Evolutionary conservation across 768 basidiomycete genomes (phyloP), one percentile per base, ranked within the genome.

Genomic region (Holtermannia corniformis): DNA sequence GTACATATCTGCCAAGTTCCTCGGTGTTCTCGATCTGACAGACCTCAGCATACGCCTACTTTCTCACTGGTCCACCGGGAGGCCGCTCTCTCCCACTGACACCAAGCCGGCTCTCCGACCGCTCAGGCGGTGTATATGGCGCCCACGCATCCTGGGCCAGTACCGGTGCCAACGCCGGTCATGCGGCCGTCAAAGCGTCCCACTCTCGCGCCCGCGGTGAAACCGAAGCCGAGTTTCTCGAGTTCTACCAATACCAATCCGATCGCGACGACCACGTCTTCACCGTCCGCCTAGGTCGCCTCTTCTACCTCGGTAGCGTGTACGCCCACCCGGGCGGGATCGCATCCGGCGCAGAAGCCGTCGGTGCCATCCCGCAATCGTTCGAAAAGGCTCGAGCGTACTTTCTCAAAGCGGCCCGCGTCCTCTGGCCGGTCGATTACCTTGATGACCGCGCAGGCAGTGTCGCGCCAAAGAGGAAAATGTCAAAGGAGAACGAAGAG

Each of bases 211-310:
- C 84, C 3, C 86, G 89, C 1, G 92, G 92, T 20, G 92, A 95
- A 70, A 92, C 87, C 13, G 91, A 90, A 86, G 83, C 86, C 56
- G 87, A 95, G 64, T 80, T 93, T 46, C 76, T 95, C 25, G 88
- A 95, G 70, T 93, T 90, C 68, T 93, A 92, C 63, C 57, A 93
- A 85, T 99, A 93, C 73, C 95, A 96, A 47, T 88, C 93, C 4
- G 90, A 96, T 62, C 82, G 90, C 23, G 89, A 88, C 23, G 87
- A 91, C 61, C 81, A 81, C 47, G 82, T 85, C 57, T 93, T 88
- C 68, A 89, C 90, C 1, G 90, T 86, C 72, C 82, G 87, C 14
- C 79, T 97, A 1, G 95, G 90, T n/a, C 85, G 88, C 73, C 86
- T 97, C 10, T 93, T 85, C 74, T 97, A 99, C 66, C 86, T 91